These are phyloP conservation scores for Chamaenerion angustifolium DNA, from an alignment of 345 rosid genomes.

Conservation along the genomic window DNA sequence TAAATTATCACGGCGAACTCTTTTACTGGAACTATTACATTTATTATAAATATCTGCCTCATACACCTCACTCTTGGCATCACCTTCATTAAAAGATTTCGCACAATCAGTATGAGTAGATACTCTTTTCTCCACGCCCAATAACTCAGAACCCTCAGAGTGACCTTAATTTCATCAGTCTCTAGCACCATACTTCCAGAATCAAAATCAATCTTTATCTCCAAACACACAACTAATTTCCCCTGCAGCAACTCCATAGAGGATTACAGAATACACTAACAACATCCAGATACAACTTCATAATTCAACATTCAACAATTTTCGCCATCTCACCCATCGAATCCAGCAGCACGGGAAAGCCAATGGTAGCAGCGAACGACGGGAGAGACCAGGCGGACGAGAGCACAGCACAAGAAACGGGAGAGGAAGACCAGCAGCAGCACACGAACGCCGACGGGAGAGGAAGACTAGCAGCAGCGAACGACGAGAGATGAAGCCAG, in stretches of 20 bases:
- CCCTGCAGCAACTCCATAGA: conserved; percentile 10
- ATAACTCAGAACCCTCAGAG: conserved; percentile 14
- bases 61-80: conserved; percentile 10
- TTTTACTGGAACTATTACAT: conserved; percentile 3
- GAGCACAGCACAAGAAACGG: no score
- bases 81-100: conserved; percentile 10
- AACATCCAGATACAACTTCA: not conserved
- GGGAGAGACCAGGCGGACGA: no score
- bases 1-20: not conserved
- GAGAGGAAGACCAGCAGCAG: no score
- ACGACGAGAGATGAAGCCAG: no score
- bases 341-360: no score
- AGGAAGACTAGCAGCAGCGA: no score
- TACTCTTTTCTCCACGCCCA: conserved; percentile 10
- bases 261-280: not conserved
- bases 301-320: no score
- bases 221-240: conserved; percentile 19
- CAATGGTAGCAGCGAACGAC: no score
- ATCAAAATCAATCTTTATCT: conserved; percentile 8
- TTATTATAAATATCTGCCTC: conserved; percentile 9
- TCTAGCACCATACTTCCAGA: conserved; percentile 13
- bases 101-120: conserved; percentile 10
- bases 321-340: no score
- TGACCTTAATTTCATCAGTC: conserved; percentile 14
- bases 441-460: no score